These are phyloP conservation scores for Teunomyces funiuensis DNA, from an alignment of 805 yeast species.

Conservation along the genomic window DNA sequence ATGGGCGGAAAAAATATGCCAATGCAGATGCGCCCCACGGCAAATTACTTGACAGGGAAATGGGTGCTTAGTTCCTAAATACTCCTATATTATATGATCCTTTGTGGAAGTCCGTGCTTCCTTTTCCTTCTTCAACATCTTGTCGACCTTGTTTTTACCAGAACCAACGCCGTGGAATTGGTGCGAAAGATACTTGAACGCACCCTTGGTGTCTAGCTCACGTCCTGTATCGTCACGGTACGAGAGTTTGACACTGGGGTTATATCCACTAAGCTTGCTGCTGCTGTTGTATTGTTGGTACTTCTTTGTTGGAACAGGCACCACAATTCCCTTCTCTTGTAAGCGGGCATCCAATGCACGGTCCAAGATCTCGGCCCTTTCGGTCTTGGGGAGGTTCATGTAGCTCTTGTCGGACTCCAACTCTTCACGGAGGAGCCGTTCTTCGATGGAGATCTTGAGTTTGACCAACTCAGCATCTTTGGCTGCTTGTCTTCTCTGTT, in stretches of 20 bases:
- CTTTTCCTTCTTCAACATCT: neutral
- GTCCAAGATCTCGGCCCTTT: constrained; percentile 27
- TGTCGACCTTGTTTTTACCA: neutral
- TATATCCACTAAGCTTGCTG: constrained; percentile 30
- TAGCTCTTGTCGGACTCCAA: constrained; percentile 26
- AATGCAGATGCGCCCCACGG: neutral
- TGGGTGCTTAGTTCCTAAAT: neutral
- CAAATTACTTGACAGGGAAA: neutral
- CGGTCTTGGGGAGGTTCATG: constrained; percentile 25
- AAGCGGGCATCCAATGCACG: constrained; percentile 30
- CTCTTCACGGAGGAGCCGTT: constrained; percentile 30
- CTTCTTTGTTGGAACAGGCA: neutral
- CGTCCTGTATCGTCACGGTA: constrained; percentile 68
- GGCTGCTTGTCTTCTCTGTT: constrained; percentile 21
- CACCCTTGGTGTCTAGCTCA: constrained; percentile 60
- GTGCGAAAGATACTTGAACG: constrained; percentile 74
- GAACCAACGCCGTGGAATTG: constrained; percentile 65
- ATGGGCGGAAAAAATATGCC: constrained; percentile 2
- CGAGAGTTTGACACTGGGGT: constrained; percentile 50
- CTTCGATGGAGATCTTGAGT: constrained; percentile 32
- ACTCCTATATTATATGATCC: neutral
- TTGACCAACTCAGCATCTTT: constrained; percentile 31
- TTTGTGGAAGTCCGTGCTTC: neutral
- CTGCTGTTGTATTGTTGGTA: constrained; percentile 8
- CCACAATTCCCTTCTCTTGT: constrained; percentile 24